phyloP scores from a whole-genome alignment of 192 early-diverging fungal species.

The Helicostylum pulchrum region DNA sequence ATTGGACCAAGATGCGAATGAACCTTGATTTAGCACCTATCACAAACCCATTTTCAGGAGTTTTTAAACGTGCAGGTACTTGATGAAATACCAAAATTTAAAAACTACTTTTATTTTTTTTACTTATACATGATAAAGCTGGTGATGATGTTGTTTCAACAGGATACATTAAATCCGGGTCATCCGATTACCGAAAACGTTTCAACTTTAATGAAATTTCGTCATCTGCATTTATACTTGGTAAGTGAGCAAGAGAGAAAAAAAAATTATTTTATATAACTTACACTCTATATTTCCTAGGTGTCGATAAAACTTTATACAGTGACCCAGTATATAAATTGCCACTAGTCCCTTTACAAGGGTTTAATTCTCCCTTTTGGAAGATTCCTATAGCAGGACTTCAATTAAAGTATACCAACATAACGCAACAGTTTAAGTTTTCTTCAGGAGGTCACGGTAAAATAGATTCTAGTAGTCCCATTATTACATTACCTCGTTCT shows the following conservation, averaged over 20 bases:
- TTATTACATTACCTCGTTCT: not conserved
- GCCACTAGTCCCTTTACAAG: not conserved
- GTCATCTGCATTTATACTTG: not conserved
- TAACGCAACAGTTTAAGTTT: not conserved
- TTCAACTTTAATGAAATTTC: not conserved
- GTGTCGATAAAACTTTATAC: not conserved
- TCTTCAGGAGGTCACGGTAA: not conserved
- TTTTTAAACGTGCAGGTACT: no score
- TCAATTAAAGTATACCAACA: not conserved
- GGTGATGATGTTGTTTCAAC: not conserved
- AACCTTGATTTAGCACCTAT: not conserved
- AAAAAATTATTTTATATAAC: no score
- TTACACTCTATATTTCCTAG: not conserved
- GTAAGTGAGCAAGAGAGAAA: not conserved
- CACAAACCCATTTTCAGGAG: no score
- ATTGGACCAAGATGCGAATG: not conserved
- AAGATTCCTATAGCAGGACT: not conserved
- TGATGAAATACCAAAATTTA: no score
- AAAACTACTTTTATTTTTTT: no score
- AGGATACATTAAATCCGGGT: not conserved
- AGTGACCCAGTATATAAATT: not conserved
- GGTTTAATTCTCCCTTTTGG: not conserved
- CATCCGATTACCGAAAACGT: not conserved
- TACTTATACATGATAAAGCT: not conserved
- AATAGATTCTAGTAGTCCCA: not conserved